Evolutionary conservation across 2,329 filamentous ascomycete genomes (phyloP).

Genomic region (Davidsoniella eucalypti): DNA sequence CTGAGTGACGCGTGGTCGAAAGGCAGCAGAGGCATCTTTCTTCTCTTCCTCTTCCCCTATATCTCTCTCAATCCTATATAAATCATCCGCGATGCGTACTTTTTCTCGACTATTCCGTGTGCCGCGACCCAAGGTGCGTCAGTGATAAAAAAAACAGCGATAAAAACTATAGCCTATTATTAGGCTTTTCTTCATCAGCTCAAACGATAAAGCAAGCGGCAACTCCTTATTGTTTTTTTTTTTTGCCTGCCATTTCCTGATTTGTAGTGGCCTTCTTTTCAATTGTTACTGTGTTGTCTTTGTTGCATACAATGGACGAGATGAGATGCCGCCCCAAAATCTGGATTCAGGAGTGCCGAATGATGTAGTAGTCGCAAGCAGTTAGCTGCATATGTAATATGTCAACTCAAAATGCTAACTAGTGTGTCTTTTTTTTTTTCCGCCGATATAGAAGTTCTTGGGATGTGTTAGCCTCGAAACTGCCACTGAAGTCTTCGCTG

Average conservation of each 20-base stretch:
- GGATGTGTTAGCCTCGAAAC: constrained; percentile 75
- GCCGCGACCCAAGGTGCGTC: constrained; percentile 25
- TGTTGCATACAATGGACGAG: not conserved
- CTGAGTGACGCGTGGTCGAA: not conserved
- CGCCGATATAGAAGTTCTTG: constrained; percentile 51
- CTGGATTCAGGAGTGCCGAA: not conserved
- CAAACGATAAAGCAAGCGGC: not conserved
- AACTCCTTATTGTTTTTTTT: not conserved
- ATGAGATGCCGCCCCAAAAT: not conserved
- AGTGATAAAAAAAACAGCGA: not conserved
- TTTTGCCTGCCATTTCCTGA: not conserved
- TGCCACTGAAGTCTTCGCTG: constrained; percentile 68
- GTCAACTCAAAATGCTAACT: not conserved
- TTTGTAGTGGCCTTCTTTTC: not conserved
- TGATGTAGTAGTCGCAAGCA: not conserved
- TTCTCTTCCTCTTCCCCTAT: not conserved
- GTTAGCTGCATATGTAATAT: not conserved
- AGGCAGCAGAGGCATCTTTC: not conserved
- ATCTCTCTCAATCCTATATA: not conserved
- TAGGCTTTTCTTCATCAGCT: not conserved
- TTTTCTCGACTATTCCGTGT: constrained; percentile 19
- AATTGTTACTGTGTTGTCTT: not conserved
- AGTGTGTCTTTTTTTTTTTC: not conserved
- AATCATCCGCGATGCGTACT: constrained; percentile 10
- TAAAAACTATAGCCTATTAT: not conserved